Conservation (phyloP, 495 filamentous ascomycete species). For the Aspergillus sparsus region DNA sequence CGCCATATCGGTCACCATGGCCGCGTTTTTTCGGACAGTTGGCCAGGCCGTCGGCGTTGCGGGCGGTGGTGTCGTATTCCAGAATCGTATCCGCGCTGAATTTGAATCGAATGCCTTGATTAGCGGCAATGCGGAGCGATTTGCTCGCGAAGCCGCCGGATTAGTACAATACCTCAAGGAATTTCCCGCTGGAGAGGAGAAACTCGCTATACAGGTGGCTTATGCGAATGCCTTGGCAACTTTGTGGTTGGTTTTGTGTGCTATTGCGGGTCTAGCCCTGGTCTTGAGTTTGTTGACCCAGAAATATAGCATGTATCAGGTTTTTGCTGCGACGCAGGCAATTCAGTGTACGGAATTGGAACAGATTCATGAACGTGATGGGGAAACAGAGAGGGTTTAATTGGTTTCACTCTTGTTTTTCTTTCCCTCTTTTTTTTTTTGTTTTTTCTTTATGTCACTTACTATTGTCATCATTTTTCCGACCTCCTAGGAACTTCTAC, state of each 20-base stretch:
- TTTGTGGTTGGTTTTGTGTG: constrained; percentile 59
- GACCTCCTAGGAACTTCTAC: no score
- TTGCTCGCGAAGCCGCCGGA: constrained; percentile 57
- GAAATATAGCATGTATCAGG: constrained; percentile 54
- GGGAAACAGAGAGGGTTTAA: not conserved
- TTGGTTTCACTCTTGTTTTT: not conserved
- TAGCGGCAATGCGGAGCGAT: constrained; percentile 45
- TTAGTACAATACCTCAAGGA: constrained; percentile 59
- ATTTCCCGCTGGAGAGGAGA: constrained; percentile 49
- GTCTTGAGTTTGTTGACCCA: constrained; percentile 52
- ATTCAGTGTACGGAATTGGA: not conserved
- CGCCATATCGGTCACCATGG: constrained; percentile 51
- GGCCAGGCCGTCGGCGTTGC: constrained; percentile 57
- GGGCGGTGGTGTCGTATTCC: constrained; percentile 58
- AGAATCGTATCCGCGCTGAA: constrained; percentile 55
- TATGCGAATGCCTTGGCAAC: constrained; percentile 57
- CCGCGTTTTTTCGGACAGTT: constrained; percentile 56
- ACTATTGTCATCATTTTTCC: no score
- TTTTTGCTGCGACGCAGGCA: constrained; percentile 25
- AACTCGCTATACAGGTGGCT: constrained; percentile 44
- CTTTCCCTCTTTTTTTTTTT: no score
- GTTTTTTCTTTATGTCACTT: no score
- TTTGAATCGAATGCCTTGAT: constrained; percentile 44
- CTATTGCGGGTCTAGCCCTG: constrained; percentile 49
- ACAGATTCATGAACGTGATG: not conserved